Base-by-base conservation (phyloP, 495 filamentous ascomycete species). In the Podospora fimiseda region DNA sequence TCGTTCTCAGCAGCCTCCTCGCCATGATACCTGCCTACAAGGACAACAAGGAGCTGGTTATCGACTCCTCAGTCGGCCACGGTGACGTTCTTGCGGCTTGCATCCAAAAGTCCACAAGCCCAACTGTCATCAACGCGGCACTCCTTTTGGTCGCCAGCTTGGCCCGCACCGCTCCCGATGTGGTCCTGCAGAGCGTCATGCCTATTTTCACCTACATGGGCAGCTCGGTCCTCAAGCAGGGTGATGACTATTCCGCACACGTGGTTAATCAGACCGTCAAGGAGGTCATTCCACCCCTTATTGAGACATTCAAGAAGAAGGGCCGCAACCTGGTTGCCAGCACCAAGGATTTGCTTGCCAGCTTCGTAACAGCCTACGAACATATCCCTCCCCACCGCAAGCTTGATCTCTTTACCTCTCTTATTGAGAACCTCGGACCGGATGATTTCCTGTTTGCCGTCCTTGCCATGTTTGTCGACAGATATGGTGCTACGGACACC, bases 151-250 rank as follows among this genome's bases (percentile, higher is more conserved):
- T 97, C 14, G 87, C 90, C 2, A 82, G 79, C 19, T 69, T 97
- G 43, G 91, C 93, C 24, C 81, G 82, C 37, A 86, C 89, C 59
- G 86, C 86, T 0, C 93, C 93, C 1, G 89, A 96, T 60, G 69
- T 90, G 19, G 87, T 98, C 9, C 77, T 97, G 47, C 91, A 98
- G 64, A 95, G 88, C 54, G 87, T 98, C 47, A 97, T 98, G 93
- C 94, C 94, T 5, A 91, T 98, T 33, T 98, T 98, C 70, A 96
- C 93, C 0, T 96, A 96, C 68, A 95, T 96, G 88, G 87, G 90
- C 36, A 83, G 84, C 23, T 92, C 86, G 21, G 83, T 95, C 9
- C 78, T 98, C 18, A 81, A 86, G 24, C 90, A 94, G 70, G 85
- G 89, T 55, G 93, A 98, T 61, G 91, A 96, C 38, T 96, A 93